A percentile compares a stretch with the other conserved stretches of the same genome.
Evolutionary conservation across 2,329 filamentous ascomycete species (phyloP).

Genomic region (Paecilomyces formosus): DNA sequence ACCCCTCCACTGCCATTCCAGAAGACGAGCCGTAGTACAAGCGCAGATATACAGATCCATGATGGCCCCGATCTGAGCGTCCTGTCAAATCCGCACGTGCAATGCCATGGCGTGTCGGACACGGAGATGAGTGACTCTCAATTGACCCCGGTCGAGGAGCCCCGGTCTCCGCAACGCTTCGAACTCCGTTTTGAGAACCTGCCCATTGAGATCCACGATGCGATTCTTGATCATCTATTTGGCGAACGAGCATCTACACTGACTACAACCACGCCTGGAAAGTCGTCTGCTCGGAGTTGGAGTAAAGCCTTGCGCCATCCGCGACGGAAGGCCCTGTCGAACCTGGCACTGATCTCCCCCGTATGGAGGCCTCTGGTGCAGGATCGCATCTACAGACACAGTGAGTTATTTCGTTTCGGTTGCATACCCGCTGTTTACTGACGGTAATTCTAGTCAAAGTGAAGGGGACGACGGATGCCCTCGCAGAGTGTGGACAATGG

Average conservation of each 20-base stretch:
- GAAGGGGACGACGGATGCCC: constrained; percentile 59
- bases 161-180: constrained; percentile 7
- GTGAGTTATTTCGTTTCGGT: constrained; percentile 17
- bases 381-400: constrained; percentile 64
- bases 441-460: constrained; percentile 49
- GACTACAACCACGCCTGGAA: constrained; percentile 48
- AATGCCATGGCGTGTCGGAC: constrained; percentile 14
- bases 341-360: constrained; percentile 51
- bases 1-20: constrained; percentile 14
- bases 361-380: constrained; percentile 64
- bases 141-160: constrained; percentile 6
- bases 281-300: constrained; percentile 51
- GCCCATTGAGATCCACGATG: constrained; percentile 65
- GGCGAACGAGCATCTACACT: constrained; percentile 59
- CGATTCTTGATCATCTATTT: constrained; percentile 64
- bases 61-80: constrained; percentile 14
- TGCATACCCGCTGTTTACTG: constrained; percentile 1
- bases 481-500: constrained; percentile 54
- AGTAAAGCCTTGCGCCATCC: constrained; percentile 60
- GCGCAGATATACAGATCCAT: constrained; percentile 15
- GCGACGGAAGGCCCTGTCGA: constrained; percentile 58
- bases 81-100: constrained; percentile 11
- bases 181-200: constrained; percentile 35
- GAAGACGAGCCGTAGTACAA: constrained; percentile 19
- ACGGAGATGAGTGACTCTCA: constrained; percentile 20